Conservation (phyloP, 257 asterid species). For the Rubia yunnanensis region DNA sequence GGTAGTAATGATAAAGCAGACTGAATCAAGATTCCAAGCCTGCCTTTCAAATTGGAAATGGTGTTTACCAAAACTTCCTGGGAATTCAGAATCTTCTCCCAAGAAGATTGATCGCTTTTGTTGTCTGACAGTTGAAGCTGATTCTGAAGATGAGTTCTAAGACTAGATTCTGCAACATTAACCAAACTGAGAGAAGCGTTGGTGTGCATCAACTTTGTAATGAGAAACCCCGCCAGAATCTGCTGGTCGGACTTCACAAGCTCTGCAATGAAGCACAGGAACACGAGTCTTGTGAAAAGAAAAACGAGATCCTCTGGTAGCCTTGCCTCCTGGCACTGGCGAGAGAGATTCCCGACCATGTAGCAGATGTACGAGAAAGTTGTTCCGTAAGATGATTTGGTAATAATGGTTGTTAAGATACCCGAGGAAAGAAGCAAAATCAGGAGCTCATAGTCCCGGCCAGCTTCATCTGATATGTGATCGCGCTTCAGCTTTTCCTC, state of each 20-base stretch:
- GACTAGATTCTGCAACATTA: constrained; percentile 58
- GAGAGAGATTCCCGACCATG: constrained; percentile 63
- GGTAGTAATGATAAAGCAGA: constrained; percentile 48
- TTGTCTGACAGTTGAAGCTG: constrained; percentile 23
- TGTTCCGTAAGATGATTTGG: constrained; percentile 50
- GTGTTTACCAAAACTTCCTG: constrained; percentile 34
- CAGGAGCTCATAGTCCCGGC: constrained; percentile 40
- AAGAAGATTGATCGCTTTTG: constrained; percentile 13
- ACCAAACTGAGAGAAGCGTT: constrained; percentile 60
- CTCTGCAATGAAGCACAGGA: constrained; percentile 72
- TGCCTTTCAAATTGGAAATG: constrained; percentile 33
- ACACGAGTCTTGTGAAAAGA: constrained; percentile 44
- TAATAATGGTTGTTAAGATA: constrained; percentile 35
- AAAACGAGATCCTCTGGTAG: constrained; percentile 21
- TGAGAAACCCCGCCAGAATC: constrained; percentile 72
- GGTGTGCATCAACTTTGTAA: constrained; percentile 56
- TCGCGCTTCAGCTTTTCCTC: constrained; percentile 63
- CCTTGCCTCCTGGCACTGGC: constrained; percentile 47
- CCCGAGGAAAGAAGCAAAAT: constrained; percentile 68
- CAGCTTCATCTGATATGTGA: constrained; percentile 39
- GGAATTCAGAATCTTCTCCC: constrained; percentile 17
- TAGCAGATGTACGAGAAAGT: constrained; percentile 69
- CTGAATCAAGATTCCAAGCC: constrained; percentile 36
- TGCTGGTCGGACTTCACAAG: constrained; percentile 77
- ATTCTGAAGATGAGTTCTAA: constrained; percentile 49